A percentile compares a stretch with the other conserved stretches of the same genome.
Evolutionary conservation across 2,329 filamentous ascomycete genomes (phyloP).

Genomic region (Aureobasidium pullulans): DNA sequence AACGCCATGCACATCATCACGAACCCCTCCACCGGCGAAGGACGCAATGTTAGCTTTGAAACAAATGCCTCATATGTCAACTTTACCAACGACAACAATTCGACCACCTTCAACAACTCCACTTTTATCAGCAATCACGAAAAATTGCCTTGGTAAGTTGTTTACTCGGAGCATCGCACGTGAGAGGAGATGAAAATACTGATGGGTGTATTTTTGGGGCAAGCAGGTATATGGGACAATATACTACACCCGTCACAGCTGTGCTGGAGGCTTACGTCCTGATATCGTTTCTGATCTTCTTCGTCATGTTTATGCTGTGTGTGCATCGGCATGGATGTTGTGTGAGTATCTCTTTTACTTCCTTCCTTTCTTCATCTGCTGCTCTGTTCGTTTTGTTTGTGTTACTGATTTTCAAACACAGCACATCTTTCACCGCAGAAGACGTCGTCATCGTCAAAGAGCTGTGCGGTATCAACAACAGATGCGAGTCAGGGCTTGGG

Average conservation of each 20-base stretch:
- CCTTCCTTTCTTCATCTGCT: background rate
- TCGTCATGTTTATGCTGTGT: background rate
- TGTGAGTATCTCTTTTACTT: background rate
- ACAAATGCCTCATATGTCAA: too few species aligned
- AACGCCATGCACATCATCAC: constrained; percentile 4
- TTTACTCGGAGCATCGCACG: background rate
- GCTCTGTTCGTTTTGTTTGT: background rate
- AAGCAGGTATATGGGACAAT: background rate
- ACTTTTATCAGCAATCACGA: background rate
- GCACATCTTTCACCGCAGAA: background rate
- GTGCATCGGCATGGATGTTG: background rate
- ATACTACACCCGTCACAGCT: background rate
- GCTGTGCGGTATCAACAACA: background rate
- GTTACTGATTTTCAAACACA: background rate
- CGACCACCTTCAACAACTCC: background rate
- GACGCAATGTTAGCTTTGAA: background rate
- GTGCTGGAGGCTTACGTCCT: background rate
- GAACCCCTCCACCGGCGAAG: background rate
- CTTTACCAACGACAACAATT: background rate
- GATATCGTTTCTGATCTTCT: background rate
- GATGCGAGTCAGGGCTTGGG: background rate
- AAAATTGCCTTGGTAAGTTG: background rate
- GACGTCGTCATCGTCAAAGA: background rate
- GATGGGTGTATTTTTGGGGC: too few species aligned
- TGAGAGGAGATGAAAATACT: background rate